Base-by-base conservation (phyloP, 2,329 filamentous ascomycete species). In the Aureobasidium sp. region DNA sequence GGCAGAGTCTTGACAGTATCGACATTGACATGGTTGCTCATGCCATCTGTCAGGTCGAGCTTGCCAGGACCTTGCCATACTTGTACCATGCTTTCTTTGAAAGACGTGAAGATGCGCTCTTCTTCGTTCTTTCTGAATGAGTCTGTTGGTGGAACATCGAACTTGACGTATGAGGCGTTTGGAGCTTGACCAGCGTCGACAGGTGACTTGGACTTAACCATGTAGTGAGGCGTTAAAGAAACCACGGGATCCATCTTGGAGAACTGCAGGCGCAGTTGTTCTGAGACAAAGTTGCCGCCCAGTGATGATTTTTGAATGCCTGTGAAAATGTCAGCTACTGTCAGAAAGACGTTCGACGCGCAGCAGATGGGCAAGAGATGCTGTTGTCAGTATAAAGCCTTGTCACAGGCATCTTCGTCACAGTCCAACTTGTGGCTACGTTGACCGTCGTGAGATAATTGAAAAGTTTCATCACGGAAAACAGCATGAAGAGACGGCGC, bases 31-130 rank as follows among this genome's bases (percentile, higher is more conserved):
- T 71, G 70, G 85, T 27, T 75, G 76, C 77, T 66, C 25, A 55
- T 45, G 16, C 83, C 67, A 74, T 76, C 45, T 75, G 72, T 67
- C 71, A 73, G 74, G 25, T 74, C 72, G 69, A 91, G 85, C 64
- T 86, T 83, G 63, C 87, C 87, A 0, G 90, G 90, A 0, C 90
- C 90, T 30, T 86, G 84, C 93, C 94, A 99, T 15, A 93, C 86
- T 76, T 97, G 91, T 32, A 97, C 91, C 16, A 97, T 91, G 21
- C 89, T 95, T 77, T 99, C 95, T 78, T 99, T 99, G 83, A 96
- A 99, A 73, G 97, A 91, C 41, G 90, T 91, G 62, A 99, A 78
- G 45, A 96, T 87, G 59, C 93, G 89, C 74, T 97, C 94, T 78
- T 99, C 92, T 75, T 97, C 87, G 66, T 93, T 87, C 21, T 81